A percentile compares a stretch with the other conserved stretches of the same genome.
Conservation (phyloP, 2,329 filamentous ascomycete species). For the Penicillium paneum region DNA sequence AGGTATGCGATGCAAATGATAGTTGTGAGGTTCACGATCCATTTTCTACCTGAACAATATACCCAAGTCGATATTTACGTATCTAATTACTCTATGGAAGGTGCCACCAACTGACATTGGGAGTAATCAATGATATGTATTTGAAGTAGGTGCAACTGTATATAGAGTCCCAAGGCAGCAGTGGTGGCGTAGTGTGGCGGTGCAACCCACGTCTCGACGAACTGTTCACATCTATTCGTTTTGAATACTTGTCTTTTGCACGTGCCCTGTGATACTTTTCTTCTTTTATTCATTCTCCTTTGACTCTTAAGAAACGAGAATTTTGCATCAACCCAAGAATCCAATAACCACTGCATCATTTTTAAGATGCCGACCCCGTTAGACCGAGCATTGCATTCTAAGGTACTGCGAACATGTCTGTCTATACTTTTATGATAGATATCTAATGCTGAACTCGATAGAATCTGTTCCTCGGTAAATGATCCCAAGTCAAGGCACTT, state of each 20-base stretch:
- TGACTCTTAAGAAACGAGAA: neutral
- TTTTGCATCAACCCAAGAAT: neutral
- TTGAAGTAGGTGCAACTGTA: neutral
- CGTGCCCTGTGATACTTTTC: neutral
- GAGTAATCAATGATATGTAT: neutral
- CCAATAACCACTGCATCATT: neutral
- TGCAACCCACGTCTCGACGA: neutral
- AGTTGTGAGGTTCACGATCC: neutral
- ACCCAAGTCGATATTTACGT: neutral
- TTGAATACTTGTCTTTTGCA: constrained; percentile 4
- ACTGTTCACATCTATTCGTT: neutral
- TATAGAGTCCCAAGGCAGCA: constrained; percentile 4
- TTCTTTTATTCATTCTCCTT: neutral
- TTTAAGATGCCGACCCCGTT: constrained; percentile 63
- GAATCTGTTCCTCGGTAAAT: constrained; percentile 67
- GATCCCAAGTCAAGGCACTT: neutral
- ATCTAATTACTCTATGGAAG: neutral
- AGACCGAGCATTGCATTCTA: constrained; percentile 67
- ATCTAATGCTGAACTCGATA: constrained; percentile 35
- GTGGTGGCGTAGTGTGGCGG: constrained; percentile 6
- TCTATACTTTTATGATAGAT: constrained; percentile 8
- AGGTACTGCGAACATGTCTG: constrained; percentile 47
- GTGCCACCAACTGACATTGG: neutral
- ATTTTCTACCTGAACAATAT: neutral
- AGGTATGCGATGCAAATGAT: neutral